A percentile compares a stretch with the other conserved stretches of the same genome.
phyloP scores from a whole-genome alignment of 148 eudicot species.

The Chenopodium formosanum region DNA sequence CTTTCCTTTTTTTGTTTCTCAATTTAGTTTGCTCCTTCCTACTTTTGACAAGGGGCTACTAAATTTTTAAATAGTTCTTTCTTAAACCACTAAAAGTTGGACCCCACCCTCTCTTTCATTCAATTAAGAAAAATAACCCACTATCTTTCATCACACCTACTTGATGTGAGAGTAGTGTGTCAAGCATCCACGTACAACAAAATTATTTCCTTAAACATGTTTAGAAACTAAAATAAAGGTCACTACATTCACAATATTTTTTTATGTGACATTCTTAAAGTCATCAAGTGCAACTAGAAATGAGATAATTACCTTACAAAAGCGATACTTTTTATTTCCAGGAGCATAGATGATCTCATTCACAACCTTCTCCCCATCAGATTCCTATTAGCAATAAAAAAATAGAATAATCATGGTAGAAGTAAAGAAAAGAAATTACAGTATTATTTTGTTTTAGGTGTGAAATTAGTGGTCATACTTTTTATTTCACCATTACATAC shows the following conservation, averaged over 20 bases:
- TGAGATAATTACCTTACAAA: conserved; percentile 69
- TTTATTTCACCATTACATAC: conserved; percentile 31
- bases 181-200: background rate
- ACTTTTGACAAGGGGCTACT: no score
- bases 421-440: background rate
- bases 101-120: no score
- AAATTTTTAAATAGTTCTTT: no score
- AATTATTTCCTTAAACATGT: background rate
- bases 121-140: no score
- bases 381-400: conserved; percentile 44
- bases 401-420: background rate
- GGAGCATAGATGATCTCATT: conserved; percentile 69
- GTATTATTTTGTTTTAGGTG: background rate
- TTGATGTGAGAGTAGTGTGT: background rate
- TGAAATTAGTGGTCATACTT: background rate
- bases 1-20: no score
- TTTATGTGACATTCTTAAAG: background rate
- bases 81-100: no score
- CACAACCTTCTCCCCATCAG: conserved; percentile 77
- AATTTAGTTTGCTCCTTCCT: no score
- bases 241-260: background rate
- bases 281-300: background rate
- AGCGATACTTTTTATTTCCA: conserved; percentile 76
- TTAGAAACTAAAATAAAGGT: background rate
- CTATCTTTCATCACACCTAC: no score